Evolutionary conservation across 2,329 filamentous ascomycete species (phyloP).

Genomic region (Fusarium illudens): DNA sequence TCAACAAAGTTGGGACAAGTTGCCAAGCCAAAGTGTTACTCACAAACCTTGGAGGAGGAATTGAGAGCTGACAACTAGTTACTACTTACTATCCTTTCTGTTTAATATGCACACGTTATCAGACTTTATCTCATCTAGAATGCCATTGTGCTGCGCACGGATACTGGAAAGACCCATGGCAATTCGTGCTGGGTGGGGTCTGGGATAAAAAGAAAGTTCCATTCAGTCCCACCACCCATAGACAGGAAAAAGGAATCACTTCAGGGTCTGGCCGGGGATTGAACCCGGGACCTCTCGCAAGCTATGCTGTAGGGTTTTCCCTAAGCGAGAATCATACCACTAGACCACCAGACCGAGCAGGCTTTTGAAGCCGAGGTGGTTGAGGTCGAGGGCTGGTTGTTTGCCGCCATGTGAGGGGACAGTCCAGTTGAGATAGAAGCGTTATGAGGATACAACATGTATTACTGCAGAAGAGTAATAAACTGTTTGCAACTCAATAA

Average conservation of each 20-base stretch:
- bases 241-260: background rate
- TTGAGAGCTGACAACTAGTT: background rate
- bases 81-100: background rate
- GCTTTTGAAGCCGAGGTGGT: background rate
- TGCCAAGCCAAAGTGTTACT: no score
- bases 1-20: background rate
- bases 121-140: background rate
- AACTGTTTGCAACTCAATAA: background rate
- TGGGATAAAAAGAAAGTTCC: background rate
- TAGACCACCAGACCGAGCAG: background rate
- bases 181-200: background rate
- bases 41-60: no score
- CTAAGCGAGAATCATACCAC: constrained; percentile 1
- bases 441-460: no score
- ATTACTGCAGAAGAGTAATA: no score
- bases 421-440: no score
- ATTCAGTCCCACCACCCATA: background rate
- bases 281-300: constrained; percentile 58
- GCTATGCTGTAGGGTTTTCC: constrained; percentile 8
- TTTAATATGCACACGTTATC: background rate
- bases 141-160: background rate
- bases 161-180: background rate
- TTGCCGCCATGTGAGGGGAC: background rate
- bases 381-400: background rate
- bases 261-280: constrained; percentile 56